Percentiles rank a stretch among this genome's conserved stretches.
Conservation (phyloP, 768 basidiomycete species). For the Trametes cingulata region DNA sequence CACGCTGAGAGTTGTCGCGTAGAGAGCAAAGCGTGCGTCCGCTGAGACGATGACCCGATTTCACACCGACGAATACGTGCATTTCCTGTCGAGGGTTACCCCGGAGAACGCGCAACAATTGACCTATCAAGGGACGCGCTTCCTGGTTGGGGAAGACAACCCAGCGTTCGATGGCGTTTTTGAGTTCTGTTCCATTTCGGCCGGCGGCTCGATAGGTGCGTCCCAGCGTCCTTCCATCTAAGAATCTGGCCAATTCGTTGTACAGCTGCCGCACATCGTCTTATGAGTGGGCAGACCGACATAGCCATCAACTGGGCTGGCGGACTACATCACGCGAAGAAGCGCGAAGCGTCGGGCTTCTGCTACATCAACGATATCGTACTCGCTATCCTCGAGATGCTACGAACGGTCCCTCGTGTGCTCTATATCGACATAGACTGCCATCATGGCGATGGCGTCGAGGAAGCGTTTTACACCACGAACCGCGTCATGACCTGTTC, state of each 20-base stretch:
- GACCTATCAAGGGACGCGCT: conserved; percentile 82
- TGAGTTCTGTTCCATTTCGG: conserved; percentile 96
- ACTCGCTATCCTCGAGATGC: conserved; percentile 87
- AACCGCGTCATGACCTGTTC: conserved; percentile 97
- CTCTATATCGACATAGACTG: conserved; percentile 98
- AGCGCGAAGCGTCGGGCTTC: conserved; percentile 95
- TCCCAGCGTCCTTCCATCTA: background rate
- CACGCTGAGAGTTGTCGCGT: background rate
- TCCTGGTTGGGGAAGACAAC: conserved; percentile 84
- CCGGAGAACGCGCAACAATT: conserved; percentile 89
- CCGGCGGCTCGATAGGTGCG: conserved; percentile 91
- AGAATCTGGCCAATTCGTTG: too few species aligned
- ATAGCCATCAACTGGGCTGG: conserved; percentile 97
- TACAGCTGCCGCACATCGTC: conserved; percentile 75
- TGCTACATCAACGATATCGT: conserved; percentile 99
- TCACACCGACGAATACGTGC: conserved; percentile 97
- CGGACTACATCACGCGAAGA: conserved; percentile 98
- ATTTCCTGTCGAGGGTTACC: conserved; percentile 84
- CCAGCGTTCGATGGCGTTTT: conserved; percentile 96
- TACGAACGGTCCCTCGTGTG: conserved; percentile 82
- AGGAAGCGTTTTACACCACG: conserved; percentile 97
- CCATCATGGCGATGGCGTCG: conserved; percentile 98
- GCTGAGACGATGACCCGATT: conserved; percentile 74
- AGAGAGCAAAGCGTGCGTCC: conserved; percentile 38
- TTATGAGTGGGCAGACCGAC: conserved; percentile 77